Evolutionary conservation across 2,329 filamentous ascomycete genomes (phyloP), one percentile per base, ranked within the genome.

Genomic region (Trichoderma atroviride): DNA sequence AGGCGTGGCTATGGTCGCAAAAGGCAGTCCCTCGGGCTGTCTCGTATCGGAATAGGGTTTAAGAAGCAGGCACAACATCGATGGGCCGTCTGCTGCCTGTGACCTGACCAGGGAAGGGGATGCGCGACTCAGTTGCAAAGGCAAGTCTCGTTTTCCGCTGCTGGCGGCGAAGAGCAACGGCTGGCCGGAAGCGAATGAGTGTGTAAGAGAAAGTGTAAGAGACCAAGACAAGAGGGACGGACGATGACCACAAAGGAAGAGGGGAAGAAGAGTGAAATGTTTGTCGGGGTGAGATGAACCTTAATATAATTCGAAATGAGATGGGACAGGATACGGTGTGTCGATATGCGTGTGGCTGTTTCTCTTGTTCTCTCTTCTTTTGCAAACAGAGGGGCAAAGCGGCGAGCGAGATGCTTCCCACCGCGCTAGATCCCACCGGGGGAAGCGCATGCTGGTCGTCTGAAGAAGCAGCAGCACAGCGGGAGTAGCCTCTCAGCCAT

Each of bases 271-370:
- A 63, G 27, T 5, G 19, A 62, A 6, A 24, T 14, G 16, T 58
- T 47, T 53, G 52, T 59, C 31, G 68, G 68, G 68, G 68, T 52
- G 47, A 53, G 62, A 67, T 66, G 67, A 69, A 69, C 62, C 68
- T 70, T 70, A 69, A 70, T 70, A 70, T 70, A 70, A 70, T 57
- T 70, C 68, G 61, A 61, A 67, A 29, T 47, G 56, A 56, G 55
- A 69, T 52, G 55, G 68, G 61, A 59, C 55, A 37, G 33, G 27
- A 47, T 47, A 57, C 35, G 52, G 62, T 47, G 62, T 65, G 62
- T 64, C 37, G 58, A 31, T 69, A 40, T 60, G 47, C 37, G 55
- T 50, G 56, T 70, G 56, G 68, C 62, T 66, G 56, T 33, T 47
- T 19, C 22, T 40, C 22, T 27, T 55, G 27, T 37, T n/a, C 40